phyloP scores from a whole-genome alignment of 1,139 yeast genomes.

The Debaryomyces singareniensis region DNA sequence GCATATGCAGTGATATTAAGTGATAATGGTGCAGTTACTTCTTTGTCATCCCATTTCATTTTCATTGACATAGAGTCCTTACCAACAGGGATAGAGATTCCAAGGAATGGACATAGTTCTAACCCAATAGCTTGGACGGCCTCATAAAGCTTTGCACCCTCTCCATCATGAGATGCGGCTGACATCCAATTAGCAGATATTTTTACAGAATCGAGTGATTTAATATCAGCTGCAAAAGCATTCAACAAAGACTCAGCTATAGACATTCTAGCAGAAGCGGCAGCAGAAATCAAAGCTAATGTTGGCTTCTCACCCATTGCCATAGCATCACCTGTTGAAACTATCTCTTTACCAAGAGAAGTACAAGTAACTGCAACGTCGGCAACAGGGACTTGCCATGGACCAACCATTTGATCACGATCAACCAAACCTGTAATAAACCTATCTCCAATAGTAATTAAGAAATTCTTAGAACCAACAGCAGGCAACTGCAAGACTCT shows the following conservation, averaged over 20 bases:
- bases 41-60: constrained; percentile 94
- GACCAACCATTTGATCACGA: constrained; percentile 98
- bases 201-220: constrained; percentile 67
- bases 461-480: constrained; percentile 91
- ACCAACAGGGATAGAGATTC: constrained; percentile 93
- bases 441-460: constrained; percentile 96
- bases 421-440: constrained; percentile 94
- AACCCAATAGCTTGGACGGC: constrained; percentile 96
- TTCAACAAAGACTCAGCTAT: constrained; percentile 94
- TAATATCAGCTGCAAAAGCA: constrained; percentile 83
- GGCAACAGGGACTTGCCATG: constrained; percentile 99
- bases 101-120: constrained; percentile 90
- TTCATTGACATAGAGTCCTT: constrained; percentile 99
- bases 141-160: constrained; percentile 90
- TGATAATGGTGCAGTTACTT: constrained; percentile 94
- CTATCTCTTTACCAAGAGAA: constrained; percentile 68
- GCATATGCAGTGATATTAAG: constrained; percentile 88
- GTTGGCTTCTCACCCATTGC: constrained; percentile 97
- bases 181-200: constrained; percentile 99
- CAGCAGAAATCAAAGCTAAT: constrained; percentile 83
- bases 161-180: constrained; percentile 92
- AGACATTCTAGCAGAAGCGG: constrained; percentile 94
- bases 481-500: constrained; percentile 88
- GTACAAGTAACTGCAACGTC: constrained; percentile 97
- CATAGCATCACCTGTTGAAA: constrained; percentile 88